A percentile compares a stretch with the other conserved stretches of the same genome.
These are phyloP conservation scores for Penicillium subrubescens DNA, from an alignment of 495 filamentous ascomycete genomes.

Conservation along the genomic window DNA sequence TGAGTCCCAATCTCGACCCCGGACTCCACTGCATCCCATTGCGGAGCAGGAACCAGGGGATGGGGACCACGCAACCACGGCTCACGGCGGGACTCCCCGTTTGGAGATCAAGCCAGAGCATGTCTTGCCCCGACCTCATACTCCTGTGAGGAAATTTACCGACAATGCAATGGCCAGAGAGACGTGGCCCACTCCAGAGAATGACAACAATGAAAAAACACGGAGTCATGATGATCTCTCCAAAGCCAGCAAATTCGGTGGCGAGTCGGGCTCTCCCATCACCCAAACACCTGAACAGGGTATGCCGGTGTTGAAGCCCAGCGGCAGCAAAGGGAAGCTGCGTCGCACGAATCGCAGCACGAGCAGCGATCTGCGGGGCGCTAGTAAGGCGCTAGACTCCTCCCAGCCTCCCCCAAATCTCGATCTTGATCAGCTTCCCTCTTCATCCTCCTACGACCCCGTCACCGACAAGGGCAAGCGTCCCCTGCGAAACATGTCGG, in stretches of 20 bases:
- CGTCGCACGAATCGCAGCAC: constrained; percentile 71
- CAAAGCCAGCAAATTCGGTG: constrained; percentile 45
- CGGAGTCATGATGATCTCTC: constrained; percentile 31
- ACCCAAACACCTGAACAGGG: constrained; percentile 38
- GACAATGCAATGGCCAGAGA: constrained; percentile 54
- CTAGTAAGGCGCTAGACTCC: constrained; percentile 49
- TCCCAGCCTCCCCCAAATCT: constrained; percentile 34
- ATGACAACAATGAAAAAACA: constrained; percentile 32
- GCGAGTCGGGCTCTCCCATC: constrained; percentile 25
- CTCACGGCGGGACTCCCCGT: constrained; percentile 38
- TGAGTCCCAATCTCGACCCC: constrained; percentile 36
- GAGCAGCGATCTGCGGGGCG: constrained; percentile 79
- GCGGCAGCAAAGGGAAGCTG: constrained; percentile 49
- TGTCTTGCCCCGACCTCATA: constrained; percentile 45
- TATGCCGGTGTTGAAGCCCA: constrained; percentile 39
- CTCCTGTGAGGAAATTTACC: constrained; percentile 47
- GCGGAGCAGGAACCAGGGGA: constrained; percentile 42
- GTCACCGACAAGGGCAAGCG: constrained; percentile 85
- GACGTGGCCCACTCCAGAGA: constrained; percentile 54
- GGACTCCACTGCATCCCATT: constrained; percentile 44
- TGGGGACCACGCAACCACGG: constrained; percentile 23
- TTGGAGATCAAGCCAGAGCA: constrained; percentile 48
- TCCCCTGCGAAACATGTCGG: constrained; percentile 80
- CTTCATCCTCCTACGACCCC: constrained; percentile 69
- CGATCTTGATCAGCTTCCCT: constrained; percentile 51